A percentile compares a stretch with the other conserved stretches of the same genome.
These are phyloP conservation scores for Xanthoceras sorbifolium DNA, from an alignment of 345 rosid species.

Conservation along the genomic window DNA sequence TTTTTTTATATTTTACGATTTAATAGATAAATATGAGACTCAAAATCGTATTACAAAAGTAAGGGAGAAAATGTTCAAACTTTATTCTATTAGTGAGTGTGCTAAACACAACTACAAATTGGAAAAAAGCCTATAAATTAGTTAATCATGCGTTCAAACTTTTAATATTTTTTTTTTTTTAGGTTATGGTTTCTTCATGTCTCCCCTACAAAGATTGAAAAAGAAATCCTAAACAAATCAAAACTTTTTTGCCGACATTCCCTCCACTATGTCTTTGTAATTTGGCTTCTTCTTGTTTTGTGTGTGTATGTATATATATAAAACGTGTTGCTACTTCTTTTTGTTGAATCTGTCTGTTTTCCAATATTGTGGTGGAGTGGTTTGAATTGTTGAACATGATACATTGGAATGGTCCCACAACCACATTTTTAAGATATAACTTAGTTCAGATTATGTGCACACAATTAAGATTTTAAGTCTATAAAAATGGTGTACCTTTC, in stretches of 20 bases:
- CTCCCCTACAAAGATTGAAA: background rate
- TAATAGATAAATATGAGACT: no score
- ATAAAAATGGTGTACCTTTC: background rate
- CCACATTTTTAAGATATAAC: background rate
- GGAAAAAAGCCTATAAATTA: constrained; percentile 12
- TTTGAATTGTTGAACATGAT: background rate
- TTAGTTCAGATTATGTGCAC: background rate
- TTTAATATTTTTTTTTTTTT: constrained; percentile 9
- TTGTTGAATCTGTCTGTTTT: background rate
- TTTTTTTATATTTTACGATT: no score
- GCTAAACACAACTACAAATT: constrained; percentile 19
- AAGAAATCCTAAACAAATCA: constrained; percentile 1
- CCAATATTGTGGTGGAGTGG: background rate
- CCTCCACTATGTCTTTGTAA: constrained; percentile 14
- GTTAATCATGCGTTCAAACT: constrained; percentile 29
- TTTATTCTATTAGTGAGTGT: no score
- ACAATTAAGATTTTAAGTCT: no score
- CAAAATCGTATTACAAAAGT: no score
- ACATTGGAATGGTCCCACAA: background rate
- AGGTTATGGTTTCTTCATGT: background rate
- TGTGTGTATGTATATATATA: background rate
- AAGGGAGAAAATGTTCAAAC: no score
- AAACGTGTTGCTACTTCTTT: background rate
- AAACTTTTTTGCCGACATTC: constrained; percentile 27
- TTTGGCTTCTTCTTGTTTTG: constrained; percentile 23